These are phyloP conservation scores for Eucalyptus pauciflora DNA, from an alignment of 345 rosid species.

Conservation along the genomic window DNA sequence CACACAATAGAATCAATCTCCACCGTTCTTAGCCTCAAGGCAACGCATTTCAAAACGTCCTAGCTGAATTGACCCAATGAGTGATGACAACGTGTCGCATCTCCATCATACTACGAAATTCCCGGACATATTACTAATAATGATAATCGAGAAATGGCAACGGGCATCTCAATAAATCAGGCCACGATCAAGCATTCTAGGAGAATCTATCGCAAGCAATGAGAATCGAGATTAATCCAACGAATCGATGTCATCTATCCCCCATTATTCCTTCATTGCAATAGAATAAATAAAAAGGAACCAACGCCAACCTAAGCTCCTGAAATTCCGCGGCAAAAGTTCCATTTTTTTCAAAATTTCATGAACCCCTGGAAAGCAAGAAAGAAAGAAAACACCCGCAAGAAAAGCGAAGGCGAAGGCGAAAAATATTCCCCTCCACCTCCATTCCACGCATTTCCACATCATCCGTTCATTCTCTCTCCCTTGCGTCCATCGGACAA, in stretches of 20 bases:
- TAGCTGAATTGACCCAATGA: neutral
- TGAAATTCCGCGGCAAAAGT: neutral
- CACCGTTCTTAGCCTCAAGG: neutral
- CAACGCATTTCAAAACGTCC: neutral
- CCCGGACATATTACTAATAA: neutral
- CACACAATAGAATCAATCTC: neutral
- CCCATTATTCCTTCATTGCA: too few species aligned
- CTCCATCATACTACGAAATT: neutral
- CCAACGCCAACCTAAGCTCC: neutral
- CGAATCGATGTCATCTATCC: neutral
- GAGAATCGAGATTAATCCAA: neutral
- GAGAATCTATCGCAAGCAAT: neutral
- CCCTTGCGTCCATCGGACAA: constrained; percentile 5
- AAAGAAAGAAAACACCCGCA: neutral
- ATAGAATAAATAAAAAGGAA: too few species aligned
- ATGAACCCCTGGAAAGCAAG: neutral
- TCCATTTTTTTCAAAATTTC: too few species aligned
- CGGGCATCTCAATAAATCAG: neutral
- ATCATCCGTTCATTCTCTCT: neutral
- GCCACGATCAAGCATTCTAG: neutral
- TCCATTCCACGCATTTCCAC: constrained; percentile 1
- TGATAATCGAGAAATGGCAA: neutral
- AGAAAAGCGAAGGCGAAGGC: neutral
- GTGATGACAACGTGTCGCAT: neutral
- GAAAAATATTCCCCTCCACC: neutral